Conservation (phyloP, 2,329 filamentous ascomycete species). For the Xenoacremonium recifei region DNA sequence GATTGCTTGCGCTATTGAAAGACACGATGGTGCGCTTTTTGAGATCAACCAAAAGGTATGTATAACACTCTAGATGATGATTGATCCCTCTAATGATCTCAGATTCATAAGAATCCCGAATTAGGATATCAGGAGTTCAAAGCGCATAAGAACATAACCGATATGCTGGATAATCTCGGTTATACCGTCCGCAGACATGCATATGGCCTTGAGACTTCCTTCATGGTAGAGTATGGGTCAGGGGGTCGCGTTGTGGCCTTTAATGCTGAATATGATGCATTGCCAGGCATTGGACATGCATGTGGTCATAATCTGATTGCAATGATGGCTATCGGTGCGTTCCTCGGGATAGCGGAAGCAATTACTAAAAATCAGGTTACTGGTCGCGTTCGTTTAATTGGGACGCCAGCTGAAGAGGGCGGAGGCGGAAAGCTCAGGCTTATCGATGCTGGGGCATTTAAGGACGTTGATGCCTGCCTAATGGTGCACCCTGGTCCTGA, state of each 20-base stretch:
- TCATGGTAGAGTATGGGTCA: slow-evolving; percentile 37
- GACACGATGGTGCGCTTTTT: no score
- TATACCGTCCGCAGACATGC: slow-evolving; percentile 40
- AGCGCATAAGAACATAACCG: slow-evolving; percentile 39
- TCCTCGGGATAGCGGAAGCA: slow-evolving; percentile 19
- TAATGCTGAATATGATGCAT: slow-evolving; percentile 42
- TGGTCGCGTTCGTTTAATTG: slow-evolving; percentile 34
- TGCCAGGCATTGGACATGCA: slow-evolving; percentile 50
- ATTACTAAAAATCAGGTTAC: slow-evolving; percentile 3
- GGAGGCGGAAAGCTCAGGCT: slow-evolving; percentile 50
- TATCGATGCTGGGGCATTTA: slow-evolving; percentile 43
- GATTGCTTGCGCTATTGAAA: no score
- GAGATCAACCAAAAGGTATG: no score
- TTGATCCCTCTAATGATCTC: no score
- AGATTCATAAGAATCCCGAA: slow-evolving; percentile 43
- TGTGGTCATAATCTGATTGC: slow-evolving; percentile 57
- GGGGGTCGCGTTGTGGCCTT: slow-evolving; percentile 39
- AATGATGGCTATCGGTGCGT: slow-evolving; percentile 44
- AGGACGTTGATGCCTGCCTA: slow-evolving; percentile 21
- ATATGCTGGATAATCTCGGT: slow-evolving; percentile 31
- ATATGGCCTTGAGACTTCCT: slow-evolving; percentile 43
- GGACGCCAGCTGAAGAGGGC: slow-evolving; percentile 54
- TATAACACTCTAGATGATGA: no score
- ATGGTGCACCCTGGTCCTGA: slow-evolving; percentile 24
- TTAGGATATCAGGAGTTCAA: slow-evolving; percentile 40